Conservation (phyloP, 202 grass and related monocot genomes). For the Zoysia matrella region DNA sequence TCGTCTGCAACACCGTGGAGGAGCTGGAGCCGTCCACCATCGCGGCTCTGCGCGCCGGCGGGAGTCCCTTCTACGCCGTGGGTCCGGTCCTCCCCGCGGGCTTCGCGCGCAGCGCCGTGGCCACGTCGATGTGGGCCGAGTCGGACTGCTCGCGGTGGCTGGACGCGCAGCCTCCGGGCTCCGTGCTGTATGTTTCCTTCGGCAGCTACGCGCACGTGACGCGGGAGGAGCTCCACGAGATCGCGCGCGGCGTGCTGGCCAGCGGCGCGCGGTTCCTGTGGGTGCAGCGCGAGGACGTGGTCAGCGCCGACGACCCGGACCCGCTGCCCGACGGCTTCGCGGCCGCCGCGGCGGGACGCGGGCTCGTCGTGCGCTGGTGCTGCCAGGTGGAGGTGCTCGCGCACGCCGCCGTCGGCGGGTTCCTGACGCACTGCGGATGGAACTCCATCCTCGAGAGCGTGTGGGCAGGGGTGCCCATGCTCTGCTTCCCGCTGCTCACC, state of each 20-base stretch:
- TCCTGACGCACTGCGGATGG: constrained; percentile 83
- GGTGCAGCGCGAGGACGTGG: constrained; percentile 61
- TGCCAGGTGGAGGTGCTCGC: constrained; percentile 68
- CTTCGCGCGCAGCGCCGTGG: constrained; percentile 50
- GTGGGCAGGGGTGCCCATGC: constrained; percentile 72
- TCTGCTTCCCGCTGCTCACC: constrained; percentile 77
- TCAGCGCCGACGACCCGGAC: constrained; percentile 60
- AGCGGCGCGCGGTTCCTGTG: constrained; percentile 69
- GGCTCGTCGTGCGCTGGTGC: constrained; percentile 73
- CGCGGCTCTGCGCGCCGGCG: constrained; percentile 47
- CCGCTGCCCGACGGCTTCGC: constrained; percentile 49
- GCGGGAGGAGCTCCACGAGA: constrained; percentile 54
- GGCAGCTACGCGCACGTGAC: constrained; percentile 68
- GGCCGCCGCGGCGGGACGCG: constrained; percentile 18
- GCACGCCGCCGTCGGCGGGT: constrained; percentile 58
- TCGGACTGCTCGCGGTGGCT: constrained; percentile 74
- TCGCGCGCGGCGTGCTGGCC: constrained; percentile 59
- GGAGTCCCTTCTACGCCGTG: constrained; percentile 63
- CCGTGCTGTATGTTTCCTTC: constrained; percentile 82
- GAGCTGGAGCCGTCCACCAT: constrained; percentile 66
- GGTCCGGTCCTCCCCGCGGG: constrained; percentile 63
- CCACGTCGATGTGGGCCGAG: constrained; percentile 67
- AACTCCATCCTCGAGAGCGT: constrained; percentile 76
- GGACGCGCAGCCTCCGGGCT: constrained; percentile 24
- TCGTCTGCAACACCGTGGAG: constrained; percentile 76